phyloP scores from a whole-genome alignment of 1,139 yeast species.

The Komagataea norvegica region DNA sequence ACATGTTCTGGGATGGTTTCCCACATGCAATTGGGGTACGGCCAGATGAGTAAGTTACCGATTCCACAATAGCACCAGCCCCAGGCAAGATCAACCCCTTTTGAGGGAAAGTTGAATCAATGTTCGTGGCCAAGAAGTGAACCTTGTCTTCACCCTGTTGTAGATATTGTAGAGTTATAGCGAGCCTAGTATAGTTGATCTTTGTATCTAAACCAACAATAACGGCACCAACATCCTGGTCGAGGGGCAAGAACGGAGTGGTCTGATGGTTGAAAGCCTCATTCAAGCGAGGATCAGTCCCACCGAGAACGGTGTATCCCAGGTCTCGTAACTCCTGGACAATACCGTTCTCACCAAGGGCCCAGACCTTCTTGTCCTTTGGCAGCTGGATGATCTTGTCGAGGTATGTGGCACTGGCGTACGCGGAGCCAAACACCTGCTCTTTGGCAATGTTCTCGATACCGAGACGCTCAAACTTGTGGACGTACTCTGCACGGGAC shows the following conservation, averaged over 20 bases:
- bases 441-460: constrained; percentile 53
- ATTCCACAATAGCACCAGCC: constrained; percentile 87
- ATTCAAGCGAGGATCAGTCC: constrained; percentile 48
- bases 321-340: constrained; percentile 62
- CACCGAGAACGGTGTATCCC: constrained; percentile 74
- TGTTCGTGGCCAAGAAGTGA: constrained; percentile 89
- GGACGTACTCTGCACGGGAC: constrained; percentile 69
- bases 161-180: constrained; percentile 78
- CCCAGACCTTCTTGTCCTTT: constrained; percentile 73
- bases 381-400: constrained; percentile 71
- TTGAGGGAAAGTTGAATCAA: constrained; percentile 90
- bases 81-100: constrained; percentile 86
- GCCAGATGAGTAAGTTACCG: constrained; percentile 72
- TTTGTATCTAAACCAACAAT: constrained; percentile 79
- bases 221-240: constrained; percentile 77
- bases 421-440: constrained; percentile 88
- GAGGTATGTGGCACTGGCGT: constrained; percentile 84
- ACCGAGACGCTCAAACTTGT: constrained; percentile 74
- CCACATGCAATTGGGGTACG: constrained; percentile 82
- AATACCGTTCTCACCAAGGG: constrained; percentile 80
- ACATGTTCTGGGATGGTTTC: constrained; percentile 86
- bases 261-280: constrained; percentile 37
- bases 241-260: constrained; percentile 50
- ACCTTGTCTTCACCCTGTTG: constrained; percentile 48
- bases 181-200: constrained; percentile 75